Evolutionary conservation across 139 green algal genomes (phyloP).

Genomic region (Tetraselmis striata): DNA sequence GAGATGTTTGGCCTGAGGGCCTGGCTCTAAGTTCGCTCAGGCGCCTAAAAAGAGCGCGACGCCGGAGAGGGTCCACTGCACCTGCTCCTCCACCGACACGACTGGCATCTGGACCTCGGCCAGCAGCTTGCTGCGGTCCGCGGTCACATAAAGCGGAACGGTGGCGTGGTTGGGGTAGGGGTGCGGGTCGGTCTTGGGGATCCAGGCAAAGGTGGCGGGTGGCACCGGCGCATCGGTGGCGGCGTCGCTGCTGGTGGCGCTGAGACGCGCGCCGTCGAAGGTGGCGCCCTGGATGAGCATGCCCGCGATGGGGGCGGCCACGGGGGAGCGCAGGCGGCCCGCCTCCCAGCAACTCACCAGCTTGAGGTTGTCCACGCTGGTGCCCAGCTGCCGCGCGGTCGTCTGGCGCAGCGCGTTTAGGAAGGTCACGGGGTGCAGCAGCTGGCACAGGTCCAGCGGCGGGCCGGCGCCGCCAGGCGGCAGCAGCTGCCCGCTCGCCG

Average conservation of each 20-base stretch:
- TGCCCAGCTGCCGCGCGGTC: slow-evolving; percentile 23
- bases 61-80: slow-evolving; percentile 33
- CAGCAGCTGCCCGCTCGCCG: slow-evolving; percentile 21
- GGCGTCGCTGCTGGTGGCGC: slow-evolving; percentile 23
- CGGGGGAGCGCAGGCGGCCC: slow-evolving; percentile 8
- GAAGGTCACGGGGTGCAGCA: slow-evolving; percentile 60
- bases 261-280: slow-evolving; percentile 31
- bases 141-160: slow-evolving; percentile 35
- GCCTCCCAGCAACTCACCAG: slow-evolving; percentile 52
- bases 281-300: slow-evolving; percentile 36
- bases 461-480: slow-evolving; percentile 5
- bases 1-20: neutral
- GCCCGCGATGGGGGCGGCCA: slow-evolving; percentile 25
- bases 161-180: slow-evolving; percentile 5
- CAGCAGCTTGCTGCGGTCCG: slow-evolving; percentile 30
- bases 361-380: slow-evolving; percentile 51
- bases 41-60: slow-evolving; percentile 35
- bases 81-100: slow-evolving; percentile 16
- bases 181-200: slow-evolving; percentile 27
- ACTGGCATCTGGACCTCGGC: slow-evolving; percentile 53
- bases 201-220: slow-evolving; percentile 34
- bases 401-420: slow-evolving; percentile 68
- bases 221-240: slow-evolving; percentile 21
- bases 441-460: slow-evolving; percentile 38
- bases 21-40: slow-evolving; percentile 10